phyloP scores from a whole-genome alignment of 768 basidiomycete species.

The Boletus rufocinnamomeus region DNA sequence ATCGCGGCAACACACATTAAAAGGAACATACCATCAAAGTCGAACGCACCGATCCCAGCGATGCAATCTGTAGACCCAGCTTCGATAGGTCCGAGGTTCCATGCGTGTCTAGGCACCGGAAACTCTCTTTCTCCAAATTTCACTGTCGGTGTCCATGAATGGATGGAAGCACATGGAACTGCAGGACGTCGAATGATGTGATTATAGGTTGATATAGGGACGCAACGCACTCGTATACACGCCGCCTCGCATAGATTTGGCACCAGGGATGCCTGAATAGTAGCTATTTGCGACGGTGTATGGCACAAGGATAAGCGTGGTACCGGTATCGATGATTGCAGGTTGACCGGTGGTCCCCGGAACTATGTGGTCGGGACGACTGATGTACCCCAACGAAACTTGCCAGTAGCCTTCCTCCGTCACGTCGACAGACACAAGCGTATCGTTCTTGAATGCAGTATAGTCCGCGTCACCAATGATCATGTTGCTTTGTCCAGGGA shows the following conservation, averaged over 20 bases:
- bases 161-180: conserved; percentile 23
- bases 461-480: conserved; percentile 40
- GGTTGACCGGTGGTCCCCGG: neutral
- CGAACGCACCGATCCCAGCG: conserved; percentile 28
- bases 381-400: conserved; percentile 28
- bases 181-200: neutral
- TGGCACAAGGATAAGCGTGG: conserved; percentile 26
- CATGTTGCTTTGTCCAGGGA: conserved; percentile 18
- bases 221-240: conserved; percentile 34
- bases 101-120: conserved; percentile 31
- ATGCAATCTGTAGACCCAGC: conserved; percentile 29
- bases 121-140: conserved; percentile 39
- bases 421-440: conserved; percentile 39
- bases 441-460: conserved; percentile 49
- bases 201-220: neutral
- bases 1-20: neutral
- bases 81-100: conserved; percentile 41
- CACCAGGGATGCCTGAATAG: conserved; percentile 27
- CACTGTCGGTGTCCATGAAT: conserved; percentile 27
- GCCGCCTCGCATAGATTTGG: conserved; percentile 4
- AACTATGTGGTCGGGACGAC: neutral
- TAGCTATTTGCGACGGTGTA: conserved; percentile 21
- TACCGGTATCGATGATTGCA: conserved; percentile 39
- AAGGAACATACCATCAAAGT: conserved; percentile 8
- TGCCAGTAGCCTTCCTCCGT: conserved; percentile 39